Evolutionary conservation across 768 basidiomycete species (phyloP), one percentile per base, ranked within the genome.

Genomic region (Rhizopogon rudus): DNA sequence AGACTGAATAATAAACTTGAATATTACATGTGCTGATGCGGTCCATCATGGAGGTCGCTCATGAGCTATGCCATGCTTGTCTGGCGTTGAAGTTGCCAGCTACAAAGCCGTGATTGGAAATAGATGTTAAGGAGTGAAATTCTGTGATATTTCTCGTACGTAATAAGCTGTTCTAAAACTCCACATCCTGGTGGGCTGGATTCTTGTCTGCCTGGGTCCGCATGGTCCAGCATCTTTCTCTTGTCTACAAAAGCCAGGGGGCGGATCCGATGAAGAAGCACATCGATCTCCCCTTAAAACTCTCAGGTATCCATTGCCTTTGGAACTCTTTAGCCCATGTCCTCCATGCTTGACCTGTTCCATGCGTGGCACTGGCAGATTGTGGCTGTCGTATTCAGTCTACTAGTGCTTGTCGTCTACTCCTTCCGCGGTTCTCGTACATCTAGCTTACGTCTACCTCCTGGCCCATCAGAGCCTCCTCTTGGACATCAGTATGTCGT

Each of bases 401-500:
- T 46, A 29, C 17, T 33, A 17, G 17, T 25, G 25, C 25, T 48
- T 17, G 13, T 12, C 13, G 12, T 20, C 6, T 35, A 33, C 17
- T 46, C 29, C 31, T 31, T 37, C 35, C 13, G 17, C 29, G 6
- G 33, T 9, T 48, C 33, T 20, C 33, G 46, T 12, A 46, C 12
- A 20, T 31, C 39, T 40, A 46, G 29, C 6, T 46, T 3, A 5
- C 29, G n/a, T 48, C 33, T 25, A 33, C 52, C 52, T 14, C 51
- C 52, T 51, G 52, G 52, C 25, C 46, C 3, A 52, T 57, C 54
- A n/a, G 55, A 22, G 14, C 14, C 55, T 40, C 55, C 52, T 10
- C 25, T 33, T 12, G 43, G 16, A n/a, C 31, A 54, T 13, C 29
- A 54, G 52, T 56, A 39, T 37, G 55, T 54, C 29, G 33, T 53